Base-by-base conservation (phyloP, 306 rosid genomes). In the Sicyos edulis region DNA sequence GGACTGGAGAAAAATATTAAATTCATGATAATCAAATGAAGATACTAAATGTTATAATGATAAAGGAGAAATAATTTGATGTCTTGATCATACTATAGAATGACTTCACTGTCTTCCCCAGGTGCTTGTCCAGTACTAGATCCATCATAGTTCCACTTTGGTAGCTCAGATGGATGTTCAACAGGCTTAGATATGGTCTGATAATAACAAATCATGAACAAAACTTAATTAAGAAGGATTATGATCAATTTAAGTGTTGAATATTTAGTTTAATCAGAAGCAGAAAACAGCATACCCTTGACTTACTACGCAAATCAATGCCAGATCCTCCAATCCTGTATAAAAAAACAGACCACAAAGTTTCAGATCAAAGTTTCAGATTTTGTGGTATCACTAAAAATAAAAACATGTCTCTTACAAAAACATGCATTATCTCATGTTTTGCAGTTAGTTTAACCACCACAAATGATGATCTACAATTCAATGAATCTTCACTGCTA, bases 51-150 rank as follows among this genome's bases (percentile, higher is more conserved):
- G 78, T 73, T 1, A 62, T 26, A 51, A 52, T 32, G 37, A 61
- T 59, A 72, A 45, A 37, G 44, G 45, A 29, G 52, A 4, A 10
- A 7, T 54, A 6, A 29, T 40, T 77, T 62, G 75, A 77, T 74
- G 71, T 29, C 62, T 15, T 74, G 76, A 67, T 80, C 97, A 87
- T 91, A 95, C 99, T 91, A 91, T 86, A 95, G 78, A 80, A 95
- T 95, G 74, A 95, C 97, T 95, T 95, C 99, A 87, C 99, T 95
- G 61, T 95, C 99, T 76, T 91, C 97, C 10, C 99, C 99, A 0
- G 96, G 97, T 78, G 99, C 99, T 79, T 95, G 99, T 59, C 99
- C 97, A 17, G 99, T 91, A 81, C 99, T 95, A 72, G 99, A 95
- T 78, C 99, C 99, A 83, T 95, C 99, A 56, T 89, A 95, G 71